phyloP scores from a whole-genome alignment of 441 rosid species.

The Rhodomyrtus psidioides region DNA sequence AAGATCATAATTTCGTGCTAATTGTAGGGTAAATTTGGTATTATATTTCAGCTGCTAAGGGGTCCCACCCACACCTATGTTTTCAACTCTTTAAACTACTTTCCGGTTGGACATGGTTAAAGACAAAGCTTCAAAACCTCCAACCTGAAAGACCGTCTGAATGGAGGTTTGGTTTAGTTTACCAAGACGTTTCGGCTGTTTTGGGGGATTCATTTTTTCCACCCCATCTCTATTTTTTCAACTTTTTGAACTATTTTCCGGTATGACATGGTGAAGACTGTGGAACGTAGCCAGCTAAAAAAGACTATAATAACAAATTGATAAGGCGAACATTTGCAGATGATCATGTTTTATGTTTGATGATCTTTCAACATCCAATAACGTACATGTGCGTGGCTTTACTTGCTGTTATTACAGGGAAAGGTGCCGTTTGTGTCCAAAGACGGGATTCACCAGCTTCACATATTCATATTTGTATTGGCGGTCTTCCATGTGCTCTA shows the following conservation, averaged over 20 bases:
- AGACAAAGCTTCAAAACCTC: background rate
- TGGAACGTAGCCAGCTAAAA: background rate
- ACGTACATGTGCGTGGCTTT: background rate
- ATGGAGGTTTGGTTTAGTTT: background rate
- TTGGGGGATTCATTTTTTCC: background rate
- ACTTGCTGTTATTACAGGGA: background rate
- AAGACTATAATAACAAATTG: background rate
- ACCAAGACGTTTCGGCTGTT: background rate
- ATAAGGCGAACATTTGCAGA: background rate
- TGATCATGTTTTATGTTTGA: background rate
- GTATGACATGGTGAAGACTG: background rate
- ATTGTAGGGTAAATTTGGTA: background rate
- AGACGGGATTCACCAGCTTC: conserved; percentile 15
- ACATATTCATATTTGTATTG: conserved; percentile 9
- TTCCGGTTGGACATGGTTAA: background rate
- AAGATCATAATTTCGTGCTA: background rate
- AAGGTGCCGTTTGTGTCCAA: conserved; percentile 4
- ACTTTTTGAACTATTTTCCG: background rate
- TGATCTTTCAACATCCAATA: background rate
- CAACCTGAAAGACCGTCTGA: background rate
- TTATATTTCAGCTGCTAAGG: background rate
- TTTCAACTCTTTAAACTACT: background rate
- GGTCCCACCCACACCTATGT: background rate
- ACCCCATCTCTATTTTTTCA: background rate
- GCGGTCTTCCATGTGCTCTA: conserved; percentile 9